Conservation (phyloP, 2,329 filamentous ascomycete species). For the Penicillium olsonii region DNA sequence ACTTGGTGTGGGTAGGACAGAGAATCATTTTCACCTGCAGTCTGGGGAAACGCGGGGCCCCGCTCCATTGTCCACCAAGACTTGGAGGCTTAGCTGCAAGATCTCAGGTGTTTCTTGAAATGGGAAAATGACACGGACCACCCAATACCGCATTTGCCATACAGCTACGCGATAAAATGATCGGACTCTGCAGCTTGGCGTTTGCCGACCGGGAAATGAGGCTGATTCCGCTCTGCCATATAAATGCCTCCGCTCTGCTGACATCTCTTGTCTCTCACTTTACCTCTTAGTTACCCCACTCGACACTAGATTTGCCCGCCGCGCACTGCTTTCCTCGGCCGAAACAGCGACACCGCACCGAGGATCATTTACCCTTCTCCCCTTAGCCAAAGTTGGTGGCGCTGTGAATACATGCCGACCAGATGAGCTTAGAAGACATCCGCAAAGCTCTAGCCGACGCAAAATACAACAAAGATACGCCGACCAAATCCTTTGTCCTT, state of each 20-base stretch:
- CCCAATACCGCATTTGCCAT: too few relatives aligned
- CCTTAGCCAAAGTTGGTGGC: neutral
- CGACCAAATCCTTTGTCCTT: constrained; percentile 7
- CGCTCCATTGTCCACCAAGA: neutral
- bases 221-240: neutral
- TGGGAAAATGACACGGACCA: neutral
- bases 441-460: neutral
- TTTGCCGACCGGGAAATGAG: neutral
- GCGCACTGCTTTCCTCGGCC: neutral
- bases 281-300: neutral
- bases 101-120: neutral
- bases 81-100: too few relatives aligned
- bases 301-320: neutral
- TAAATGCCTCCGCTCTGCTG: neutral
- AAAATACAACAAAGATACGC: neutral
- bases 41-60: neutral
- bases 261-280: neutral
- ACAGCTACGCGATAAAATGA: too few relatives aligned
- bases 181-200: neutral
- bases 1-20: too few relatives aligned
- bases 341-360: neutral
- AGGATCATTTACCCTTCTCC: neutral
- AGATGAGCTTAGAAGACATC: constrained; percentile 1
- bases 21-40: neutral
- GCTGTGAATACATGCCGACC: neutral